Evolutionary conservation across 2,329 filamentous ascomycete genomes (phyloP).

Genomic region (Xylaria sp.): DNA sequence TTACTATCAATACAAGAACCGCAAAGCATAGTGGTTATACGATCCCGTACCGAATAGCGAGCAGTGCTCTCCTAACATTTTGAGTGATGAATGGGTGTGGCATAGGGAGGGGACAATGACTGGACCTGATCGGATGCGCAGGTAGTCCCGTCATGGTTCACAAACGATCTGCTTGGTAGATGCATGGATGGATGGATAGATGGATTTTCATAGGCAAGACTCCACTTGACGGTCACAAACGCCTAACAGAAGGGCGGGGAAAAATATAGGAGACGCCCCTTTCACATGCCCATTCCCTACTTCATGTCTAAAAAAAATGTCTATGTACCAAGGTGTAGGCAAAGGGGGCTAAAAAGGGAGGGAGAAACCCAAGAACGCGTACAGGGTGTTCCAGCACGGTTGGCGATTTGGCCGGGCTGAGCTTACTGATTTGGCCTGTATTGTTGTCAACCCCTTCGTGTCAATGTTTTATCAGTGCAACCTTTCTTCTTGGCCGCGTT

Average conservation of each 20-base stretch:
- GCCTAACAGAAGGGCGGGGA: not conserved
- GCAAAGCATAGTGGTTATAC: conserved; percentile 1
- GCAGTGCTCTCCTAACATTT: conserved; percentile 21
- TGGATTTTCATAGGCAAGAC: conserved; percentile 28
- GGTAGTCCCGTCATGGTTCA: conserved; percentile 14
- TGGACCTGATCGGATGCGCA: conserved; percentile 5
- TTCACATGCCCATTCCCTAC: conserved; percentile 17
- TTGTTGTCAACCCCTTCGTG: conserved; percentile 35
- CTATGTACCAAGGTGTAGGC: conserved; percentile 5
- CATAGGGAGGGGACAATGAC: conserved; percentile 14
- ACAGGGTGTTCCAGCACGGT: conserved; percentile 16
- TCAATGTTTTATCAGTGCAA: conserved; percentile 36
- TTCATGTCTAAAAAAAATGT: conserved; percentile 18
- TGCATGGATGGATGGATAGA: conserved; percentile 35
- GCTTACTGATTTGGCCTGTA: conserved; percentile 18
- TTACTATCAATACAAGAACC: conserved; percentile 7
- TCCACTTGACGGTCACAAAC: conserved; percentile 13
- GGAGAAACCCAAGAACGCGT: conserved; percentile 3
- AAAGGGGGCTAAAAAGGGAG: not conserved
- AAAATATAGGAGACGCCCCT: conserved; percentile 2
- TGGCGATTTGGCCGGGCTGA: conserved; percentile 24
- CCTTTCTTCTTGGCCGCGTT: conserved; percentile 35
- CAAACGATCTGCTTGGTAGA: conserved; percentile 29
- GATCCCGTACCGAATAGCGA: conserved; percentile 13
- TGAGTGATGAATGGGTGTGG: conserved; percentile 23